These are phyloP conservation scores for Clarkia xantiana DNA, from an alignment of 345 rosid species.

Conservation along the genomic window DNA sequence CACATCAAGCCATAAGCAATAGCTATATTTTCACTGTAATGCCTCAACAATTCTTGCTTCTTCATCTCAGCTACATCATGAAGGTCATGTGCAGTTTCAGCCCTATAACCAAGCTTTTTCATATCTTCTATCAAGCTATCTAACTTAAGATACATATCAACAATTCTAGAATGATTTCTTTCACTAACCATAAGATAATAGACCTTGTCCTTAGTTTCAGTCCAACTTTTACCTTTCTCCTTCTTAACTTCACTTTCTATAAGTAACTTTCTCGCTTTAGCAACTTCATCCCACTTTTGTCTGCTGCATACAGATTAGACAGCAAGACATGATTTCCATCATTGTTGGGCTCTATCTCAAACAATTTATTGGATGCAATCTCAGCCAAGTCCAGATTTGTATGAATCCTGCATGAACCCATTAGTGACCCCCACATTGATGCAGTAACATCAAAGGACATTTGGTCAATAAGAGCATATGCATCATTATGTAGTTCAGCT, in stretches of 20 bases:
- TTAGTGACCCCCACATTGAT: constrained; percentile 77
- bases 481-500: constrained; percentile 47
- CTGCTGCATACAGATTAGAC: constrained; percentile 50
- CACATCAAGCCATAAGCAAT: constrained; percentile 42
- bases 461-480: constrained; percentile 34
- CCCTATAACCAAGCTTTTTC: constrained; percentile 36
- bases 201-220: constrained; percentile 49
- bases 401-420: constrained; percentile 52
- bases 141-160: constrained; percentile 33
- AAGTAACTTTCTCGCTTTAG: constrained; percentile 39
- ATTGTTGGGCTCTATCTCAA: constrained; percentile 57
- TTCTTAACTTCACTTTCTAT: constrained; percentile 41
- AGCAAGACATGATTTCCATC: constrained; percentile 66
- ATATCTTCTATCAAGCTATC: constrained; percentile 34
- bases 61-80: constrained; percentile 42
- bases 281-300: constrained; percentile 52
- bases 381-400: constrained; percentile 52
- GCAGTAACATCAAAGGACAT: constrained; percentile 61
- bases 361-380: constrained; percentile 51
- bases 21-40: constrained; percentile 67
- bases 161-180: constrained; percentile 38
- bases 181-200: constrained; percentile 52
- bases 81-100: constrained; percentile 29
- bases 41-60: constrained; percentile 47
- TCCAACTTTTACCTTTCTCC: constrained; percentile 72